phyloP scores from a whole-genome alignment of 1,284 basidiomycete genomes.

The Abortiporus biennis region DNA sequence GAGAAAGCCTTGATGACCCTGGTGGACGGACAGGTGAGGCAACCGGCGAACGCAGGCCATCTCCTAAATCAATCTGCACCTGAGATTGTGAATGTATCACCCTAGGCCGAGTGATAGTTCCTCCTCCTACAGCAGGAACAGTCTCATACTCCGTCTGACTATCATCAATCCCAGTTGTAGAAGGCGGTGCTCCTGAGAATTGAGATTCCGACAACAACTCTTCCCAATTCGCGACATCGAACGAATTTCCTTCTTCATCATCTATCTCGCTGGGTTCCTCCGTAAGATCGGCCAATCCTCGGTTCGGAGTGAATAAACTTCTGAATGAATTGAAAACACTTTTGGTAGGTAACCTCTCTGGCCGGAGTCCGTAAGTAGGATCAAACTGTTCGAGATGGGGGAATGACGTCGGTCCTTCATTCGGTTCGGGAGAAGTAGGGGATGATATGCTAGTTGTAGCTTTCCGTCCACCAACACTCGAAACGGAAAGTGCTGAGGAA shows the following conservation, averaged over 20 bases:
- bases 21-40: conserved; percentile 6
- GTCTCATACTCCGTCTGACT: conserved; percentile 30
- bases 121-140: conserved; percentile 61
- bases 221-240: conserved; percentile 66
- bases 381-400: conserved; percentile 91
- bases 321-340: conserved; percentile 68
- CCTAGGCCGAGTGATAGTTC: conserved; percentile 54
- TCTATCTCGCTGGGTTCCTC: conserved; percentile 57
- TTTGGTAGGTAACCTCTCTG: conserved; percentile 78
- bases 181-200: conserved; percentile 22
- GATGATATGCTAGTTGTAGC: conserved; percentile 14
- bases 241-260: conserved; percentile 45
- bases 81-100: conserved; percentile 54
- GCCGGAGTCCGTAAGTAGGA: conserved; percentile 95
- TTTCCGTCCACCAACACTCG: conserved; percentile 18
- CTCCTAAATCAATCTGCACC: conserved; percentile 20
- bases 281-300: conserved; percentile 73
- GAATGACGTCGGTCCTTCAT: conserved; percentile 46
- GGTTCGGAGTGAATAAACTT: conserved; percentile 60
- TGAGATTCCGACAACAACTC: conserved; percentile 33
- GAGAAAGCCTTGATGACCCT: conserved; percentile 2
- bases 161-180: conserved; percentile 20
- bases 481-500: conserved; percentile 17
- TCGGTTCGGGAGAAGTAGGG: conserved; percentile 16
- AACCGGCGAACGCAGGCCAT: conserved; percentile 8